Evolutionary conservation across 1,284 basidiomycete genomes (phyloP), one percentile per base, ranked within the genome.

Genomic region (Naganishia sp.): DNA sequence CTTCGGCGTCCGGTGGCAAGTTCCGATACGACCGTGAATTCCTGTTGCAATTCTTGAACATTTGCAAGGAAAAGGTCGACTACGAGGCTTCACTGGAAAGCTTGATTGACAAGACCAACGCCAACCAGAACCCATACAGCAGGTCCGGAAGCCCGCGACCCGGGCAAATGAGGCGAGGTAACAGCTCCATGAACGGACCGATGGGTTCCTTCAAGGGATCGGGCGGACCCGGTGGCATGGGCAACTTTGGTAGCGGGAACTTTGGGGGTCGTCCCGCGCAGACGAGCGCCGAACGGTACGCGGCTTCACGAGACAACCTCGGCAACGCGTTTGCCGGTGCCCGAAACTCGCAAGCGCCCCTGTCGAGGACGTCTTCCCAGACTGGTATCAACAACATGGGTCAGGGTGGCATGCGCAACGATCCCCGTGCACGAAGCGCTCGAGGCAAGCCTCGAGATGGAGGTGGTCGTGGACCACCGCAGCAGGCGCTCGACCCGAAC

Each of bases 11-110:
- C 68, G 88, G 89, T 74, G 93, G 94, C 74, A 95, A 94, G 80
- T 97, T 93, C 84, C 88, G 94, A 73, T 99, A 99, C 79, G 94
- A 98, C 80, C 92, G 95, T 56, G 92, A 95, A 52, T 99, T 99
- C 86, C 84, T 99, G 39, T 81, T 99, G 70, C 96, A 99, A 77
- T 99, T 99, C 83, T 96, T 97, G 92, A 82, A 83, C 46, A 83
- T 96, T 65, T 99, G 94, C 84, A 91, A 88, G 79, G 94, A 97
- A 80, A 95, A 94, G 81, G 95, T 96, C 0, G 90, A 90, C 66
- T 85, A 86, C 65, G 86, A 98, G 31, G 93, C 94, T 43, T 86
- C 91, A 69, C 85, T 98, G 55, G 92, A 95, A 72, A 88, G 89
- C 36, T 90, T 99, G 73, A 86, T 97, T 50, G 92, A 94, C 74